phyloP scores from a whole-genome alignment of 257 asterid species.

The Capsicum rhomboideum region DNA sequence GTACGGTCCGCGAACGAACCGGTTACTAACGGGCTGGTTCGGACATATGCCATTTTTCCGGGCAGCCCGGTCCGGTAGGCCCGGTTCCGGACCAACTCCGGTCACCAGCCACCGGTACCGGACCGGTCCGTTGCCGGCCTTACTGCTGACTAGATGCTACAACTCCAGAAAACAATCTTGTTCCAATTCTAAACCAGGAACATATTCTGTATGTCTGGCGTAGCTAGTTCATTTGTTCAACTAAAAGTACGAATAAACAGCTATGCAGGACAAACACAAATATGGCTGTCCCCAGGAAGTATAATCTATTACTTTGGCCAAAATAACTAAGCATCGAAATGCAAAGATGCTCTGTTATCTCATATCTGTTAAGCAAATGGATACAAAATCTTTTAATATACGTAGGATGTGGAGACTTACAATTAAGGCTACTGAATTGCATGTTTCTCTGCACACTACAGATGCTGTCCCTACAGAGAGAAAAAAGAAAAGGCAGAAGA shows the following conservation, averaged over 20 bases:
- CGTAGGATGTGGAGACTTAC: constrained; percentile 38
- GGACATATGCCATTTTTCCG: too few species aligned
- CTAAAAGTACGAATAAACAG: neutral
- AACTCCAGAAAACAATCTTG: neutral
- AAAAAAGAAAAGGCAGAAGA: neutral
- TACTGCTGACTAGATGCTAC: neutral
- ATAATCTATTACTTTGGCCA: neutral
- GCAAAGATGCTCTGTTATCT: neutral
- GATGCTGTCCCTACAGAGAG: constrained; percentile 68
- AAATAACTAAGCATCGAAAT: neutral
- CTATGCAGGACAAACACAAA: neutral
- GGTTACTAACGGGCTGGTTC: too few species aligned
- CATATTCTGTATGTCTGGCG: neutral
- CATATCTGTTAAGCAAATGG: neutral
- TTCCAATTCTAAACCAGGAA: neutral
- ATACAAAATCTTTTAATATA: neutral
- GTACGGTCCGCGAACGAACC: too few species aligned
- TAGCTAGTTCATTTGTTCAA: neutral
- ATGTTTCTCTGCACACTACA: constrained; percentile 80
- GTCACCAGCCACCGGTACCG: too few species aligned
- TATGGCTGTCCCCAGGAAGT: neutral
- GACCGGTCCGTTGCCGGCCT: too few species aligned
- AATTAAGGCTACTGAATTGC: constrained; percentile 64
- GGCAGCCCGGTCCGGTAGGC: too few species aligned
- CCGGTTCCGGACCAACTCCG: too few species aligned